A percentile compares a stretch with the other conserved stretches of the same genome.
These are phyloP conservation scores for Epichloe scottii DNA, from an alignment of 2,329 filamentous ascomycete species.

Conservation along the genomic window DNA sequence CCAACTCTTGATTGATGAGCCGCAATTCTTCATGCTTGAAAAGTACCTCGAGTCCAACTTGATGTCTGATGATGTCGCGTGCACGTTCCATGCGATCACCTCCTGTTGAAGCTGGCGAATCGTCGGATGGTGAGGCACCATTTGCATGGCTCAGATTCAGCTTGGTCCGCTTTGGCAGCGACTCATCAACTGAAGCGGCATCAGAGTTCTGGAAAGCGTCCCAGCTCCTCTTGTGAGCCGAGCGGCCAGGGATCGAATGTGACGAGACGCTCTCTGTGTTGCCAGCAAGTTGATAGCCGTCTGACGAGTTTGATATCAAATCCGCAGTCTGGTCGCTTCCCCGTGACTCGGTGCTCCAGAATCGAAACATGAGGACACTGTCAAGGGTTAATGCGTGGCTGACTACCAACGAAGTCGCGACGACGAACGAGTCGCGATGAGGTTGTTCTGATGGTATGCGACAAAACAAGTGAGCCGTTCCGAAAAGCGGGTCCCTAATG, in stretches of 20 bases:
- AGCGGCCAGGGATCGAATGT: neutral
- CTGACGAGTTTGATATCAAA: conserved; percentile 1
- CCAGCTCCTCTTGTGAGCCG: conserved; percentile 28
- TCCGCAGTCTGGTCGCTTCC: conserved; percentile 40
- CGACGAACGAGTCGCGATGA: conserved; percentile 8
- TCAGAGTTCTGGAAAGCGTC: conserved; percentile 16
- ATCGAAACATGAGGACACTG: conserved; percentile 46
- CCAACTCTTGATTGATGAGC: conserved; percentile 88
- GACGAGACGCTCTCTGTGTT: neutral
- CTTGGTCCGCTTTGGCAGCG: conserved; percentile 31
- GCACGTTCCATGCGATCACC: conserved; percentile 34
- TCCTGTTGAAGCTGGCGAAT: conserved; percentile 10
- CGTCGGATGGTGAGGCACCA: neutral
- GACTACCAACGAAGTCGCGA: neutral
- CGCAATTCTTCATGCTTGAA: conserved; percentile 91
- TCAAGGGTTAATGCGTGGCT: conserved; percentile 11
- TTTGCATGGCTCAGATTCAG: conserved; percentile 14
- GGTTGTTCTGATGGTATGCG: conserved; percentile 7
- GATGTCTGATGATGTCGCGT: conserved; percentile 65
- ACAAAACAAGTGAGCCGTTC: conserved; percentile 2
- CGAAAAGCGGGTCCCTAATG: neutral
- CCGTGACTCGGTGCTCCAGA: conserved; percentile 46
- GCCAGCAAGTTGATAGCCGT: conserved; percentile 19
- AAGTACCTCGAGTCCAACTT: conserved; percentile 84
- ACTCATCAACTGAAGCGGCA: neutral